Percentiles rank a stretch among this genome's conserved stretches.
phyloP scores from a whole-genome alignment of 1,284 basidiomycete species.

The Sporisorium reilianum region DNA sequence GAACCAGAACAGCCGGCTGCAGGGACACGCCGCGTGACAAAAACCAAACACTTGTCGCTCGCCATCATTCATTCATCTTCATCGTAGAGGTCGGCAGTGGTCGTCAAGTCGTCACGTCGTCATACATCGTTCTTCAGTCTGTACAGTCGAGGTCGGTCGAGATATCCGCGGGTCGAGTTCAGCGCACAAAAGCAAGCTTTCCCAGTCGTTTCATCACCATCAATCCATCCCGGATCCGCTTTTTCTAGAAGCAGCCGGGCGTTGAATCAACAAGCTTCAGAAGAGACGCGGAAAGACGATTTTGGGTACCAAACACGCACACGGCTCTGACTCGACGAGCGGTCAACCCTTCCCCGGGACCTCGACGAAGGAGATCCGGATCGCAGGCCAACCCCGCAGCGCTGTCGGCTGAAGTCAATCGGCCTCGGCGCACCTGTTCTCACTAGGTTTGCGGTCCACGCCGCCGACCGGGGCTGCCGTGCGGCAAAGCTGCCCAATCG shows the following conservation, averaged over 20 bases:
- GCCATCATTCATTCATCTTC: conserved; percentile 10
- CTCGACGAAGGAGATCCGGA: conserved; percentile 55
- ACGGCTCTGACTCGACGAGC: conserved; percentile 56
- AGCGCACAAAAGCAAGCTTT: conserved; percentile 46
- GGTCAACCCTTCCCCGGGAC: conserved; percentile 49
- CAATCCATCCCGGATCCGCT: conserved; percentile 13
- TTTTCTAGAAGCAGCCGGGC: not conserved
- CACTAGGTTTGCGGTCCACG: conserved; percentile 53
- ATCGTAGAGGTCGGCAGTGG: conserved; percentile 3
- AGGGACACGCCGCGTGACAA: conserved; percentile 18
- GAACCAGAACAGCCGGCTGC: conserved; percentile 47
- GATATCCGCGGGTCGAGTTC: conserved; percentile 27
- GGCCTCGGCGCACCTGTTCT: conserved; percentile 28
- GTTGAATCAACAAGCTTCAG: conserved; percentile 43
- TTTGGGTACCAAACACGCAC: conserved; percentile 48
- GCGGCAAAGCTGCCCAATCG: conserved; percentile 38
- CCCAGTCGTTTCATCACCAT: conserved; percentile 42
- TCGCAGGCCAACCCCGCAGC: conserved; percentile 53
- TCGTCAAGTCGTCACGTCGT: conserved; percentile 15
- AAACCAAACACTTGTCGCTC: conserved; percentile 16
- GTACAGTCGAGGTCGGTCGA: conserved; percentile 18
- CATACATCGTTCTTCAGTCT: conserved; percentile 33
- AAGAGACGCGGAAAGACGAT: conserved; percentile 35
- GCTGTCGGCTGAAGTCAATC: not conserved
- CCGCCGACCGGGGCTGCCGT: conserved; percentile 36